These are phyloP conservation scores for Aspergillus biplanus DNA, from an alignment of 495 filamentous ascomycete genomes.

Conservation along the genomic window DNA sequence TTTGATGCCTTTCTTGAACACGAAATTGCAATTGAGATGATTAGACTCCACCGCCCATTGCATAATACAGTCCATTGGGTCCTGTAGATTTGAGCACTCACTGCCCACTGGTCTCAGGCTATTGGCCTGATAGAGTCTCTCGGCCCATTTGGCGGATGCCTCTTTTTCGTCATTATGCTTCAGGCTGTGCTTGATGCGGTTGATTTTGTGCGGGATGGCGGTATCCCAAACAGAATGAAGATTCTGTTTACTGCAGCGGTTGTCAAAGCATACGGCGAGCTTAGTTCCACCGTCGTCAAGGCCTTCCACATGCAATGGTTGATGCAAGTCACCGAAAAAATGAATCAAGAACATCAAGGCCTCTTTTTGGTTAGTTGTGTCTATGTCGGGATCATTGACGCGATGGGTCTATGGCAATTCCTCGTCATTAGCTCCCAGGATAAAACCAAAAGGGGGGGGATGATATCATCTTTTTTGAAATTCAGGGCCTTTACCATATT, in stretches of 20 bases:
- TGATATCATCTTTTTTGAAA: no score
- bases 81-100: slow-evolving; percentile 8
- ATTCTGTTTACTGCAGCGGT: slow-evolving; percentile 10
- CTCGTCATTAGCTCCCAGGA: background rate
- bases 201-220: slow-evolving; percentile 8
- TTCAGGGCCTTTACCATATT: background rate
- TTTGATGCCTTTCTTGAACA: slow-evolving; percentile 20
- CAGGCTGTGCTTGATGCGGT: background rate
- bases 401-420: background rate
- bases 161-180: slow-evolving; percentile 8
- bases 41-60: slow-evolving; percentile 18
- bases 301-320: slow-evolving; percentile 19
- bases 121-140: background rate
- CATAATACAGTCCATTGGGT: slow-evolving; percentile 16
- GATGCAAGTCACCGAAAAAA: slow-evolving; percentile 21
- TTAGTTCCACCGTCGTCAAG: slow-evolving; percentile 15
- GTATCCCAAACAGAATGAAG: slow-evolving; percentile 13
- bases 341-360: slow-evolving; percentile 19
- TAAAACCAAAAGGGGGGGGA: background rate
- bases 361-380: slow-evolving; percentile 1
- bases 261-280: slow-evolving; percentile 13
- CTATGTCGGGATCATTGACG: background rate
- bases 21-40: slow-evolving; percentile 17
- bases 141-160: background rate
- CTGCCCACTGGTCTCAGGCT: background rate